These are phyloP conservation scores for Pezicula radicicola DNA, from an alignment of 2,329 filamentous ascomycete genomes.

Conservation along the genomic window DNA sequence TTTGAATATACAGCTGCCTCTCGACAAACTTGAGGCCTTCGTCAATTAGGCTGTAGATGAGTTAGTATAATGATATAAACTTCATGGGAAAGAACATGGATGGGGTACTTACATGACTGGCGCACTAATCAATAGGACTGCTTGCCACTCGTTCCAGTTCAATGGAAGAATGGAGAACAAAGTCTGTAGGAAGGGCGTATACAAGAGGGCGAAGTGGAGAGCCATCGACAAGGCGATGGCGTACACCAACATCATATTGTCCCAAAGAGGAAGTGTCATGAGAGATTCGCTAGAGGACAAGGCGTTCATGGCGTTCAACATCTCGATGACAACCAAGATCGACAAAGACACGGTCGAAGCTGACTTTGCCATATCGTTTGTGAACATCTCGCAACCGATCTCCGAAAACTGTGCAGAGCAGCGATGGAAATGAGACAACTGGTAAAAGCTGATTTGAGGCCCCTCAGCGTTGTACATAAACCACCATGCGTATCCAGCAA, in stretches of 20 bases:
- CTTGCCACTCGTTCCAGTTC: constrained; percentile 85
- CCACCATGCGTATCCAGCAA: constrained; percentile 99
- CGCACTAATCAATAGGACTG: constrained; percentile 81
- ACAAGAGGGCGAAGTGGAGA: constrained; percentile 90
- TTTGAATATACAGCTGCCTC: constrained; percentile 43
- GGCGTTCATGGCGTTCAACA: constrained; percentile 99
- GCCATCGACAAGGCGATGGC: constrained; percentile 92
- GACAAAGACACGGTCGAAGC: constrained; percentile 92
- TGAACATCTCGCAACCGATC: constrained; percentile 91
- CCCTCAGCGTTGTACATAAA: constrained; percentile 94
- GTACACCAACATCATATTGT: constrained; percentile 97
- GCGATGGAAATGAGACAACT: constrained; percentile 90
- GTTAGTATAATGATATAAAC: constrained; percentile 10
- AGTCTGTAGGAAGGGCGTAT: constrained; percentile 82
- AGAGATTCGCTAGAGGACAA: constrained; percentile 93
- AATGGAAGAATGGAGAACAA: constrained; percentile 91
- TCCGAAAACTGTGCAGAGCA: constrained; percentile 83
- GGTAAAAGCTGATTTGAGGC: constrained; percentile 86
- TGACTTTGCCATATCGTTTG: constrained; percentile 78
- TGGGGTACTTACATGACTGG: constrained; percentile 77
- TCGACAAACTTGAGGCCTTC: constrained; percentile 65
- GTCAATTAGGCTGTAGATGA: constrained; percentile 56
- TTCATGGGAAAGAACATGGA: neutral
- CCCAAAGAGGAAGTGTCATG: constrained; percentile 90
- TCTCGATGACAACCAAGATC: constrained; percentile 94